These are phyloP conservation scores for Hypoxylon sp. DNA, from an alignment of 2,329 filamentous ascomycete genomes.

Conservation along the genomic window DNA sequence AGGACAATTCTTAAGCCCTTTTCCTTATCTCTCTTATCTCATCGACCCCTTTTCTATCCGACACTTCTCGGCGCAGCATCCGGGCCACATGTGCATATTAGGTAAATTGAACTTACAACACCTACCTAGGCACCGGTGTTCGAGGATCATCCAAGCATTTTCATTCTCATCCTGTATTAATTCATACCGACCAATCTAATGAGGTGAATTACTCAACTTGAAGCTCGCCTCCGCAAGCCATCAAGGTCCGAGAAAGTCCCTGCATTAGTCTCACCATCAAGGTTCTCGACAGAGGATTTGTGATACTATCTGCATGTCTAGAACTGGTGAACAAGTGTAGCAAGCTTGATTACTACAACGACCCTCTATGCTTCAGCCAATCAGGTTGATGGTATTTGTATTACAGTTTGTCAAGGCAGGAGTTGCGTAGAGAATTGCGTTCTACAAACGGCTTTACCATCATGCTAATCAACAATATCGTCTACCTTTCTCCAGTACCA, in stretches of 20 bases:
- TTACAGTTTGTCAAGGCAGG: not conserved
- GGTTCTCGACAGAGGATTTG: conserved; percentile 10
- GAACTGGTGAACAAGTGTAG: not conserved
- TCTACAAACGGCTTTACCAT: not conserved
- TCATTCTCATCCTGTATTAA: too few relatives aligned
- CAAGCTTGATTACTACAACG: not conserved
- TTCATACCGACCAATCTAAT: conserved; percentile 9
- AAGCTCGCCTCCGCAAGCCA: conserved; percentile 16
- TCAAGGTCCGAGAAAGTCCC: conserved; percentile 25
- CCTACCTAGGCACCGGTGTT: too few relatives aligned
- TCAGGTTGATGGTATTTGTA: not conserved
- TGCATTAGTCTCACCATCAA: conserved; percentile 27
- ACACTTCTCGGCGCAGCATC: too few relatives aligned
- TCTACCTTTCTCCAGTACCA: not conserved
- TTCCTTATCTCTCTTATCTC: too few relatives aligned
- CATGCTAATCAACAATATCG: not conserved
- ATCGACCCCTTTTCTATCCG: too few relatives aligned
- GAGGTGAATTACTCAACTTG: conserved; percentile 28
- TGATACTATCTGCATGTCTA: not conserved
- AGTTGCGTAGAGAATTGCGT: not conserved
- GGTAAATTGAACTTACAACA: too few relatives aligned
- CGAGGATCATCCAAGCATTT: too few relatives aligned
- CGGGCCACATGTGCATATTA: too few relatives aligned
- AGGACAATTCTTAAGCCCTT: too few relatives aligned
- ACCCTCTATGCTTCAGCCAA: not conserved